A percentile compares a stretch with the other conserved stretches of the same genome.
These are phyloP conservation scores for Candida mesenterica DNA, from an alignment of 1,139 yeast genomes.

Conservation along the genomic window DNA sequence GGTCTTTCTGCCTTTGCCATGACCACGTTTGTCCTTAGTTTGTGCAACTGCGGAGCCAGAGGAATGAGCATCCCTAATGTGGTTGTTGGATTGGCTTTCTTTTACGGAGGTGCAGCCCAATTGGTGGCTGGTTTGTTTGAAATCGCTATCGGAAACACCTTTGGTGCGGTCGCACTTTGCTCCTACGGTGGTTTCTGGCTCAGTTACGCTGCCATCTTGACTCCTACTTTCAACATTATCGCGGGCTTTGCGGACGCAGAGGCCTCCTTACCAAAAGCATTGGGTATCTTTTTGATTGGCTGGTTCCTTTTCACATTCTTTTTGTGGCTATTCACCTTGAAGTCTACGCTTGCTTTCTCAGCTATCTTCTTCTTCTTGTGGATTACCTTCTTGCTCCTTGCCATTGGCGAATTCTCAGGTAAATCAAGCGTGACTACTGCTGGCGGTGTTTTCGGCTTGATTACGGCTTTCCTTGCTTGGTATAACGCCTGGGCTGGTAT, in stretches of 20 bases:
- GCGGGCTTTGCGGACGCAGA: slow-evolving; percentile 3
- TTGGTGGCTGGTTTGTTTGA: slow-evolving; percentile 68
- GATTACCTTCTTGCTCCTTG: slow-evolving; percentile 65
- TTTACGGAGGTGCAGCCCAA: slow-evolving; percentile 65
- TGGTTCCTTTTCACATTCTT: slow-evolving; percentile 82
- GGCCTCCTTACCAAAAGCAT: slow-evolving; percentile 34
- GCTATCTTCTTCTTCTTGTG: slow-evolving; percentile 61
- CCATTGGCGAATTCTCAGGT: slow-evolving; percentile 51
- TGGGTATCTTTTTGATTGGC: slow-evolving; percentile 73
- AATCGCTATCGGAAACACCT: slow-evolving; percentile 61
- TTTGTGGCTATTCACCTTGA: slow-evolving; percentile 63
- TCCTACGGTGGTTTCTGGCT: slow-evolving; percentile 80
- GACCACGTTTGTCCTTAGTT: slow-evolving; percentile 49
- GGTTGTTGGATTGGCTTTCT: slow-evolving; percentile 49
- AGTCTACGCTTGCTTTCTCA: slow-evolving; percentile 79
- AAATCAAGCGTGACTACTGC: slow-evolving; percentile 50
- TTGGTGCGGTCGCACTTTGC: slow-evolving; percentile 62
- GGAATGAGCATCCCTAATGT: slow-evolving; percentile 49
- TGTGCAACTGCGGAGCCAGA: slow-evolving; percentile 52
- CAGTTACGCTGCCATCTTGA: slow-evolving; percentile 56
- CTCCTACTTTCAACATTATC: slow-evolving; percentile 48
- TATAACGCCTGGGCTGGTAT: slow-evolving; percentile 92
- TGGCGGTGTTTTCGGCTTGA: slow-evolving; percentile 78
- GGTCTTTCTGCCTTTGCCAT: slow-evolving; percentile 56
- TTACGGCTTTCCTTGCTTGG: slow-evolving; percentile 81